Evolutionary conservation across 441 rosid genomes (phyloP), one percentile per base, ranked within the genome.

Genomic region (Pelargonium cotyledonis): DNA sequence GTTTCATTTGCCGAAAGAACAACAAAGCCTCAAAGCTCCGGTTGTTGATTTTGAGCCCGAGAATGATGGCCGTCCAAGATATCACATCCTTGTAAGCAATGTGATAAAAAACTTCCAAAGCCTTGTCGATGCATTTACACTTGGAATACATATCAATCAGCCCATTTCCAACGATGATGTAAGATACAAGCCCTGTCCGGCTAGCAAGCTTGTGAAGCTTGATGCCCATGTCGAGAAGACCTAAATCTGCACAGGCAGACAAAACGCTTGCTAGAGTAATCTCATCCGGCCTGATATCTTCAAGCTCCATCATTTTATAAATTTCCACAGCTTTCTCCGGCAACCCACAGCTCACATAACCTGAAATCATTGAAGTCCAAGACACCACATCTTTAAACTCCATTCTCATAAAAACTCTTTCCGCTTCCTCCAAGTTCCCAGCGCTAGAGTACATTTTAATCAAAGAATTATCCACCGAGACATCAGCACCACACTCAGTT

Each of bases 61-160:
- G 73, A 67, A 91, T 91, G 63, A 91, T 80, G 0, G 97, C 81
- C 68, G 97, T 94, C 97, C 97, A 94, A 51, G 99, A 88, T 75
- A 91, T 86, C 65, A 94, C 91, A 78, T 91, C 80, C 84, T 89
- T 94, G 72, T 83, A 75, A 0, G 82, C 89, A 72, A 88, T 85
- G 58, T 53, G 68, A 73, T 86, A 83, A 74, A 91, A 94, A 69
- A 94, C 82, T 73, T 85, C 96, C 78, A 89, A 78, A 65, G 97
- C 96, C 78, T 85, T 85, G 43, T 91, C 95, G 43, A 88, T 84
- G 79, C 81, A 81, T 73, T 86, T 84, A 83, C 95, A 88, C 82
- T 91, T 94, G 61, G 97, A 88, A 79, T 91, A 91, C 99, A 94
- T 91, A 75, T 91, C 91, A 11, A 94, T 80, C 70, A 91, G 89